Evolutionary conservation across 2,329 filamentous ascomycete genomes (phyloP), one percentile per base, ranked within the genome.

Genomic region (Fusarium sp.): DNA sequence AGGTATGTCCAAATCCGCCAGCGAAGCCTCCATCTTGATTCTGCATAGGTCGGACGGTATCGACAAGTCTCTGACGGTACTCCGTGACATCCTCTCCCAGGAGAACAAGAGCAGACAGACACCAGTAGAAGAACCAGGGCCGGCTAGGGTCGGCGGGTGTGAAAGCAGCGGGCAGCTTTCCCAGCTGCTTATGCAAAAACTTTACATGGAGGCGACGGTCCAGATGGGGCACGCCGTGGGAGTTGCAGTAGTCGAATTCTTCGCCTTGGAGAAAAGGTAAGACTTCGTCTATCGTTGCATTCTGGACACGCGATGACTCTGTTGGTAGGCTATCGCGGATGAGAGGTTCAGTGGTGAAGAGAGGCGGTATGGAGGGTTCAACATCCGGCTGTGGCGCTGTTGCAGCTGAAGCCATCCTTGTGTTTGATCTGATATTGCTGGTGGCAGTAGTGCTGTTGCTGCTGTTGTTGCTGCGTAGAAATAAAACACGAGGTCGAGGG

Each of bases 81-180:
- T 89, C 82, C 37, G 82, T 82, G 52, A 89, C 85, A 79, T 97
- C 93, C 78, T 94, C 90, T 52, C 94, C 94, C 55, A 99, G 84
- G 38, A 95, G 85, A 31, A 88, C 85, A 72, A 99, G 85, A 5
- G 89, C 94, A 38, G 91, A 89, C 60, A 98, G 85, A 59, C 89
- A 93, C 96, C 96, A 99, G 84, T 98, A 98, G 72, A 97, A 87
- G 78, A 97, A 89, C 96, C 96, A 99, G 15, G 96, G 95, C 61
- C 95, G 87, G 79, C 93, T 95, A 37, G 96, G 92, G 84, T 99
- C 96, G 74, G 94, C 89, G 54, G 87, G 87, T 58, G 92, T 90
- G 81, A 92, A 97, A 7, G 84, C 85, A 12, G 88, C 83, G 1
- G 95, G 94, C 68, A 97, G 89, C 54, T 84, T 85, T 29, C 84